phyloP scores from a whole-genome alignment of 1,284 basidiomycete genomes.

The Ganoderma lucidum region DNA sequence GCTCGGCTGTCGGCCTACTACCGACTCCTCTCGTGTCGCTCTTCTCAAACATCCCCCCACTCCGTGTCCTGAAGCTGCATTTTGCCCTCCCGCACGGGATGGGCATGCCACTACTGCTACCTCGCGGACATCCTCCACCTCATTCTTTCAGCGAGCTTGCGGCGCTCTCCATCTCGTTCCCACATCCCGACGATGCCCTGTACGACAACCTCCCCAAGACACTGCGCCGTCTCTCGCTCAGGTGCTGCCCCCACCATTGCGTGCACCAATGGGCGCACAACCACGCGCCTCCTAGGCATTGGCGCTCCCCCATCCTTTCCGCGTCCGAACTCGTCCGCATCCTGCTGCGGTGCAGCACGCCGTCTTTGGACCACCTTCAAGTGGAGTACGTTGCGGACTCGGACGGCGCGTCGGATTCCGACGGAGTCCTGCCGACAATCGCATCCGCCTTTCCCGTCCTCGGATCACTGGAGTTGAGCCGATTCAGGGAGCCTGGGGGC shows the following conservation, averaged over 20 bases:
- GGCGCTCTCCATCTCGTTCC: background rate
- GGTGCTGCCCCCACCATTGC: background rate
- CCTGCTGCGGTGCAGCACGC: background rate
- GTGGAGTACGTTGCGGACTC: background rate
- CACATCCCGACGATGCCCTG: background rate
- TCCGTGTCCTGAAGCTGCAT: background rate
- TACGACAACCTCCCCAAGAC: background rate
- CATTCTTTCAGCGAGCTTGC: background rate
- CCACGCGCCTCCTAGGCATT: background rate
- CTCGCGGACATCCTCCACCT: background rate
- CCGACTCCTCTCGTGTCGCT: background rate
- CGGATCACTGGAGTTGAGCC: background rate
- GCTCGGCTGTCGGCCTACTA: background rate
- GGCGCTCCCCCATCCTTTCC: background rate
- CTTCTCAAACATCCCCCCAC: background rate
- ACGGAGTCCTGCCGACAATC: background rate
- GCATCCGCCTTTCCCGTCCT: background rate
- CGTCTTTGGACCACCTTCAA: background rate
- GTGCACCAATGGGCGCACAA: background rate
- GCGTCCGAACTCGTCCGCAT: background rate
- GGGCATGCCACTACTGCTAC: background rate
- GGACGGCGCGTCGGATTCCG: background rate
- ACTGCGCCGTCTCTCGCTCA: background rate
- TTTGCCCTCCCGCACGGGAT: background rate
- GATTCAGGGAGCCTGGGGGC: background rate